These are phyloP conservation scores for Plenodomus lindquistii DNA, from an alignment of 2,329 filamentous ascomycete species.

Conservation along the genomic window DNA sequence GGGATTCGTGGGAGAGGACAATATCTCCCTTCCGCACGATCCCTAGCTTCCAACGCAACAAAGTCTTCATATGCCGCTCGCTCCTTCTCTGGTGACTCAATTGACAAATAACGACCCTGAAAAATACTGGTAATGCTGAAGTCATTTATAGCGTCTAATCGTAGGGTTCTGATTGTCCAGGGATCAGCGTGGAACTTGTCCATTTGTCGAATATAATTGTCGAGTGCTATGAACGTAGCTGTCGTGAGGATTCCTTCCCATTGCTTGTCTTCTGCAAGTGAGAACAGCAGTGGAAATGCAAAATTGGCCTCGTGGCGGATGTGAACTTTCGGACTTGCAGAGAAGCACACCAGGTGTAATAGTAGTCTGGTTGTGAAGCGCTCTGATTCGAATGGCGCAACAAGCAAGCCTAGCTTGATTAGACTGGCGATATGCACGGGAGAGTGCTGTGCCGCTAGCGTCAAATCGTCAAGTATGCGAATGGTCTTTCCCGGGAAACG, in stretches of 20 bases:
- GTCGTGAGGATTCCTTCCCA: conserved; percentile 47
- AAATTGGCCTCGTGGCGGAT: conserved; percentile 59
- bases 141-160: conserved; percentile 49
- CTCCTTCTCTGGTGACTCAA: conserved; percentile 48
- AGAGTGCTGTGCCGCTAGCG: conserved; percentile 48
- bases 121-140: conserved; percentile 51
- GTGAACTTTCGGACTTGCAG: conserved; percentile 55
- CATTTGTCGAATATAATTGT: conserved; percentile 50
- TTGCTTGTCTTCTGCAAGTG: conserved; percentile 40
- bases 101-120: conserved; percentile 49
- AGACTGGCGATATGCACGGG: conserved; percentile 54
- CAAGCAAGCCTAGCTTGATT: conserved; percentile 52
- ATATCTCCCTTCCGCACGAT: conserved; percentile 9
- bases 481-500: conserved; percentile 36
- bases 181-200: conserved; percentile 49
- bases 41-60: conserved; percentile 35
- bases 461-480: conserved; percentile 43
- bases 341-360: conserved; percentile 49
- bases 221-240: conserved; percentile 47
- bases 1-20: conserved; percentile 33
- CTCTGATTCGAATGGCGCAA: conserved; percentile 45
- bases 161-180: conserved; percentile 43
- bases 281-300: conserved; percentile 51
- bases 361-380: conserved; percentile 47
- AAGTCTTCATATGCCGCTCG: conserved; percentile 48